Evolutionary conservation across 306 rosid species (phyloP), one percentile per base, ranked within the genome.

Genomic region (Gleditsia sinensis): DNA sequence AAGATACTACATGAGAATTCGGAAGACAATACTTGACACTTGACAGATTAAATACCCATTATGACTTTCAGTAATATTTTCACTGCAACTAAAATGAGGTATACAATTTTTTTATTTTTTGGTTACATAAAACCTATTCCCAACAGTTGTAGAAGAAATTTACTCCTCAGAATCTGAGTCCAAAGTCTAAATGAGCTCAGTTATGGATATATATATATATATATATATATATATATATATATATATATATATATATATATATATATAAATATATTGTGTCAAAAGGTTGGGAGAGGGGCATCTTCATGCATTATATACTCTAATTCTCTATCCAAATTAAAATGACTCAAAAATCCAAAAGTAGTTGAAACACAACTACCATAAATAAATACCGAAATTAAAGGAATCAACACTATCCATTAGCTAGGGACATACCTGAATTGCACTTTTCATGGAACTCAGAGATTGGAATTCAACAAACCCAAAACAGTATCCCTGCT

Each of bases 401-500:
- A 46, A 64, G 49, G 46, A 80, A 43, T 55, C 43, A 59, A 25
- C 51, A 64, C 60, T 53, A 51, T 75, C 20, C 21, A 72, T 34
- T 8, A 45, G 53, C n/a, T n/a, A n/a, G 33, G 77, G 57, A 20
- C 50, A 68, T 60, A 90, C 96, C 91, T 88, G 87, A 67, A 90
- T 72, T 55, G 96, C 91, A 25, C 70, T 84, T 57, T 85, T 82
- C 93, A 90, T 83, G 36, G 96, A 86, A 71, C 75, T 67, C 57
- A 28, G 62, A 37, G 90, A 86, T 51, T 32, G 81, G 81, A 88
- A 91, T 82, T 91, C 96, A 57, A 91, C 90, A 85, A 91, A 91
- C 69, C 93, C 96, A 62, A 91, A 91, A 78, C 93, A 91, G 83
- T 86, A 83, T 54, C 91, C 93, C 82, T 91, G 93, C 46, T 72